Evolutionary conservation across 1,139 yeast species (phyloP), one percentile per base, ranked within the genome.

Genomic region (Magnusiomyces magnusii): DNA sequence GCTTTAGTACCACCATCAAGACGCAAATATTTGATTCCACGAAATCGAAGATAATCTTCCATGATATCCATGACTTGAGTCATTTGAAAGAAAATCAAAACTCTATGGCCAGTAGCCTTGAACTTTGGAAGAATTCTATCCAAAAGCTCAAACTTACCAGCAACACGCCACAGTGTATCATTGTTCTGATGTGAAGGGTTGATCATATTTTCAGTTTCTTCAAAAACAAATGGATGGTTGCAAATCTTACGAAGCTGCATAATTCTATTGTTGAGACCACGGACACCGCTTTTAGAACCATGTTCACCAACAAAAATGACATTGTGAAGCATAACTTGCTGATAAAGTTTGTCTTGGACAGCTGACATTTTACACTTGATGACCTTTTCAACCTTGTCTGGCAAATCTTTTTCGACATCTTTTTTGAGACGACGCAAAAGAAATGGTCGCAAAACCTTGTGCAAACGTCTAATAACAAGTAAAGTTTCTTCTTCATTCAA

Each of bases 21-120:
- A 70, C 99, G 84, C 78, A 93, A 78, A 68, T 92, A 93, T 68
- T 84, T 83, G 79, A 90, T 75, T 31, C 84, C 87, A 62, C 85
- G 80, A 71, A 82, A 80, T 63, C 96, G 80, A 71, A 93, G 75
- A 71, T 85, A 93, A 75, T 93, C 99, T 75, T 93, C 99, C 97
- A 93, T 93, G 62, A 93, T 93, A 73, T 93, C 97, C 99, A 93
- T 93, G 60, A 93, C 90, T 71, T 90, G 96, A 0, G 99, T 93
- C 99, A 93, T 93, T 75, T 93, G 99, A 78, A 93, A 93, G 70
- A 93, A 93, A 78, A 93, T 88, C 71, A 93, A 80, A 78, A 98
- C 99, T 76, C 57, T 82, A 71, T 93, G 99, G 1, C 96, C 96
- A 5, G 91, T 79, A 0, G 82, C 86, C 67, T 85, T 82, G 72